Conservation (phyloP, 129 eudicot species). For the Glebionis coronaria region DNA sequence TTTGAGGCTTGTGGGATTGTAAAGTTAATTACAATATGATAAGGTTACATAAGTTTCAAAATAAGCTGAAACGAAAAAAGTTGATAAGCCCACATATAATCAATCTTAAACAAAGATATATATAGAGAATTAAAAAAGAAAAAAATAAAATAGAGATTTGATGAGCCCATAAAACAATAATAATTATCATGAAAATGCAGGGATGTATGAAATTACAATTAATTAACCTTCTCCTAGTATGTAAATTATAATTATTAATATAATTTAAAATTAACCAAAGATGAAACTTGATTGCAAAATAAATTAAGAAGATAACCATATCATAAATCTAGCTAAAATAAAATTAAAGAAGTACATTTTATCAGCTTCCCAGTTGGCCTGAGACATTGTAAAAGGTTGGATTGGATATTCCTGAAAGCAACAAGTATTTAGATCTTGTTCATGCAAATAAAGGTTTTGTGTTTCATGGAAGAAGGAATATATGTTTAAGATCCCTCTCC, state of each 20-base stretch:
- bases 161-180: background rate
- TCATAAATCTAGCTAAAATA: conserved; percentile 27
- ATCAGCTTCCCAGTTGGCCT: conserved; percentile 99
- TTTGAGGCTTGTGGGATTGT: too few relatives aligned
- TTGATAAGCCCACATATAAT: too few relatives aligned
- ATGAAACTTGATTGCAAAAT: background rate
- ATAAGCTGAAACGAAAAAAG: too few relatives aligned
- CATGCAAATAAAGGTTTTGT: too few relatives aligned
- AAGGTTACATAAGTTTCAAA: too few relatives aligned
- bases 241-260: too few relatives aligned
- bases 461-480: too few relatives aligned
- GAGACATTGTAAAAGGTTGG: conserved; percentile 56
- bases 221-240: conserved; percentile 5
- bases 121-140: conserved; percentile 9
- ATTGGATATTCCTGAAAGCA: conserved; percentile 1
- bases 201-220: background rate
- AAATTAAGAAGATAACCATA: conserved; percentile 2
- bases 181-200: background rate
- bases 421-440: too few relatives aligned
- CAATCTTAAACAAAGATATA: too few relatives aligned
- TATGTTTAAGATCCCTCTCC: too few relatives aligned
- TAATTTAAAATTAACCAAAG: background rate
- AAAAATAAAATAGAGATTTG: background rate
- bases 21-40: too few relatives aligned
- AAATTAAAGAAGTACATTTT: conserved; percentile 53